phyloP scores from a whole-genome alignment of 495 filamentous ascomycete species.

The Hypoxylon trugodes region DNA sequence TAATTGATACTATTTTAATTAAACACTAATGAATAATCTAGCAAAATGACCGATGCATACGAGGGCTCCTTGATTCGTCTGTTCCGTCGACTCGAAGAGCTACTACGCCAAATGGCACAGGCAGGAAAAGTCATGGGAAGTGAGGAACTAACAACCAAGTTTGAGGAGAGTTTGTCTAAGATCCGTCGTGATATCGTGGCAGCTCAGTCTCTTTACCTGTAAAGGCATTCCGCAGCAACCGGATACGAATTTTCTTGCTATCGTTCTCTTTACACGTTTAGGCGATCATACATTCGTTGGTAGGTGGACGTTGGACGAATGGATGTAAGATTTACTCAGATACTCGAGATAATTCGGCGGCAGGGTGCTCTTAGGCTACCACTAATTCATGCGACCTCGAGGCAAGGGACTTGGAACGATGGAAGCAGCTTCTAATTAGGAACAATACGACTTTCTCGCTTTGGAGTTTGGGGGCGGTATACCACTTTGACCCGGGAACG shows the following conservation, averaged over 20 bases:
- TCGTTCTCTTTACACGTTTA: neutral
- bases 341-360: neutral
- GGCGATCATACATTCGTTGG: neutral
- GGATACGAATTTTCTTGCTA: neutral
- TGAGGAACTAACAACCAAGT: constrained; percentile 87
- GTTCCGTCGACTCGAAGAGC: constrained; percentile 93
- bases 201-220: constrained; percentile 90
- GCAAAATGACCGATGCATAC: constrained; percentile 98
- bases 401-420: neutral
- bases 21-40: constrained; percentile 43
- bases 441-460: neutral
- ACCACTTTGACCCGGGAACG: constrained; percentile 38
- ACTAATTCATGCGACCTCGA: neutral
- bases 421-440: neutral
- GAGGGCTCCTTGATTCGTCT: constrained; percentile 95
- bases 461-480: constrained; percentile 34
- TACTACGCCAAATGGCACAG: constrained; percentile 97
- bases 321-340: neutral
- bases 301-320: neutral
- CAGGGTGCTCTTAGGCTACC: neutral
- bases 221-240: constrained; percentile 10
- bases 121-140: constrained; percentile 97
- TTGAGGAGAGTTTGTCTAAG: constrained; percentile 83
- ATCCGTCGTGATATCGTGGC: constrained; percentile 92
- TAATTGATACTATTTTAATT: neutral